These are phyloP conservation scores for Suhomyces sp. DNA, from an alignment of 805 yeast species.

Conservation along the genomic window DNA sequence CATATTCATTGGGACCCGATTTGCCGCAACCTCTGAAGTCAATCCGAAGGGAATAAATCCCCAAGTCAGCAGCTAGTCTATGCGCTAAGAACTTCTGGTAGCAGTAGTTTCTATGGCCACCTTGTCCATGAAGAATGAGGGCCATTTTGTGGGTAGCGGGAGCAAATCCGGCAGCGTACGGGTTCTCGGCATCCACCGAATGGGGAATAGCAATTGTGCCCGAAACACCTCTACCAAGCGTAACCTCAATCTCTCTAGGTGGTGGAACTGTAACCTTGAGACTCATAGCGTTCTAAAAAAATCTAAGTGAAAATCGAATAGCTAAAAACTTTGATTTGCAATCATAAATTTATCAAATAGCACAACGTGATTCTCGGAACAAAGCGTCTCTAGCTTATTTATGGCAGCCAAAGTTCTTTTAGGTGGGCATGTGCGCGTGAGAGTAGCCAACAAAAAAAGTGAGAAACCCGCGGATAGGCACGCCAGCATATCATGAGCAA, in stretches of 20 bases:
- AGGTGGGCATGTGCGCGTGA: background rate
- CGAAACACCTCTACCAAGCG: constrained; percentile 30
- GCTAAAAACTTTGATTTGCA: background rate
- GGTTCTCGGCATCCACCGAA: constrained; percentile 21
- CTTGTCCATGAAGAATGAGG: constrained; percentile 76
- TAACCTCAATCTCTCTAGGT: constrained; percentile 37
- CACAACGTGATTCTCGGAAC: background rate
- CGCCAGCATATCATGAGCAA: background rate
- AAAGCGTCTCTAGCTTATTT: background rate
- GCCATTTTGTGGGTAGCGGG: constrained; percentile 52
- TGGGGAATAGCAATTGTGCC: constrained; percentile 42
- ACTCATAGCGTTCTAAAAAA: background rate
- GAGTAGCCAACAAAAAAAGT: background rate
- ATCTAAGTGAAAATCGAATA: background rate
- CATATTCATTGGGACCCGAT: constrained; percentile 50
- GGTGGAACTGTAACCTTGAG: constrained; percentile 1
- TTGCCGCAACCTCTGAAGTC: constrained; percentile 87
- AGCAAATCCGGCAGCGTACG: constrained; percentile 23
- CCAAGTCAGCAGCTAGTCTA: constrained; percentile 53
- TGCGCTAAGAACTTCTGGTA: constrained; percentile 66
- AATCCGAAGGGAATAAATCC: constrained; percentile 66
- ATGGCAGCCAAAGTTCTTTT: background rate
- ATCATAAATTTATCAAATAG: background rate
- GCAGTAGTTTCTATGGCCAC: constrained; percentile 78
- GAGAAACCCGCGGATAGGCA: background rate